Evolutionary conservation across 1,284 basidiomycete species (phyloP).

Genomic region (Melampsora americana): DNA sequence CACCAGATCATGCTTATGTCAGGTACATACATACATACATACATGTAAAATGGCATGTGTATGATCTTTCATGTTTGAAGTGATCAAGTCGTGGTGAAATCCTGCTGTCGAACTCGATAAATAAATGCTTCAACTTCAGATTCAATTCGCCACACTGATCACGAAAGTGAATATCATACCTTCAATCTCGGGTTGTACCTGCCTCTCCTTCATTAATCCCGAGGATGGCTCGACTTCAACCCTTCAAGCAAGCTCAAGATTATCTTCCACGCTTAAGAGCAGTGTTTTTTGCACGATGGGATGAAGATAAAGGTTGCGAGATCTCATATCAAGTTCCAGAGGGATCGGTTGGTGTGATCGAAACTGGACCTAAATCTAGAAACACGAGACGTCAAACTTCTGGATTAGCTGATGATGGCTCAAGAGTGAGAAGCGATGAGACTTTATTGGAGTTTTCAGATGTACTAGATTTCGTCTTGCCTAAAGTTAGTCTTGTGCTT

Average conservation of each 20-base stretch:
- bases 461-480: constrained; percentile 37
- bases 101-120: no score
- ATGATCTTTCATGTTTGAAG: no score
- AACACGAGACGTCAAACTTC: not conserved
- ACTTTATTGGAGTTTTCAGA: constrained; percentile 33
- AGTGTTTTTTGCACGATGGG: constrained; percentile 83
- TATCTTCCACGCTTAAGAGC: constrained; percentile 66
- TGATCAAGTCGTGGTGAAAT: no score
- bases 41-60: no score
- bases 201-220: no score
- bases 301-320: constrained; percentile 73
- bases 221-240: constrained; percentile 6
- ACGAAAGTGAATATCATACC: no score
- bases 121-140: no score
- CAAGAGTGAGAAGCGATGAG: not conserved
- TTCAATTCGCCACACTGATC: no score
- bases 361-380: constrained; percentile 45
- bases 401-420: not conserved
- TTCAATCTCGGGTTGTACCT: no score
- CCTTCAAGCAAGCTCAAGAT: constrained; percentile 12
- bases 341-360: constrained; percentile 63
- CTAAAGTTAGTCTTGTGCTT: constrained; percentile 16
- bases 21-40: no score
- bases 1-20: no score
- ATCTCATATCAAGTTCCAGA: constrained; percentile 87